Conservation (phyloP, 2,329 filamentous ascomycete genomes). For the Ceratocystiopsis brevicomis region DNA sequence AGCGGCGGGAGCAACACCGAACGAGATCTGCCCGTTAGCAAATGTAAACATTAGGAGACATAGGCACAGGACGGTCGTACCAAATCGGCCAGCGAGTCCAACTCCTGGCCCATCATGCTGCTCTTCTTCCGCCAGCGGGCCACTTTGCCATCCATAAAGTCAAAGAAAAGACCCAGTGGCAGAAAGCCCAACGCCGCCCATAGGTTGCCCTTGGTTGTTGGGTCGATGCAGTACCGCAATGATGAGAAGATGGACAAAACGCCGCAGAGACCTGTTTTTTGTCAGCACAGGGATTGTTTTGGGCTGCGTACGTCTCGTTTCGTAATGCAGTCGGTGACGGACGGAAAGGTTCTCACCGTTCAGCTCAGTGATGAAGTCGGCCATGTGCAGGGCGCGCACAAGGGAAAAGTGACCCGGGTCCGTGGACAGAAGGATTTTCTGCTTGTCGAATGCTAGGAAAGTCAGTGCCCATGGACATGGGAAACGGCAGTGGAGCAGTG, state of each 20-base stretch:
- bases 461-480: too few species aligned
- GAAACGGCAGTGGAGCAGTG: too few species aligned
- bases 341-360: constrained; percentile 32
- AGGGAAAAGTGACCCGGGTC: constrained; percentile 58
- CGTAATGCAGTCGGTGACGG: not conserved
- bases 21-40: constrained; percentile 52
- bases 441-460: constrained; percentile 39
- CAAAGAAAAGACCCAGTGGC: constrained; percentile 88
- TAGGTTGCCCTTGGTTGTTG: constrained; percentile 45
- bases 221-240: constrained; percentile 73
- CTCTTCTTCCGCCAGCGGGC: constrained; percentile 94
- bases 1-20: constrained; percentile 75
- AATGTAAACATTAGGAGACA: not conserved
- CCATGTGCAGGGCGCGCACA: constrained; percentile 52
- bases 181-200: constrained; percentile 75
- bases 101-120: constrained; percentile 91
- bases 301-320: too few species aligned
- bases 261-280: constrained; percentile 45
- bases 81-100: constrained; percentile 88
- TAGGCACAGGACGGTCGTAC: constrained; percentile 29
- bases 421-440: constrained; percentile 51
- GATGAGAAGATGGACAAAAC: constrained; percentile 94
- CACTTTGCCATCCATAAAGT: constrained; percentile 94
- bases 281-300: too few species aligned
- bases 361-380: constrained; percentile 68